These are phyloP conservation scores for Cercospora beticola DNA, from an alignment of 2,329 filamentous ascomycete genomes.

Conservation along the genomic window DNA sequence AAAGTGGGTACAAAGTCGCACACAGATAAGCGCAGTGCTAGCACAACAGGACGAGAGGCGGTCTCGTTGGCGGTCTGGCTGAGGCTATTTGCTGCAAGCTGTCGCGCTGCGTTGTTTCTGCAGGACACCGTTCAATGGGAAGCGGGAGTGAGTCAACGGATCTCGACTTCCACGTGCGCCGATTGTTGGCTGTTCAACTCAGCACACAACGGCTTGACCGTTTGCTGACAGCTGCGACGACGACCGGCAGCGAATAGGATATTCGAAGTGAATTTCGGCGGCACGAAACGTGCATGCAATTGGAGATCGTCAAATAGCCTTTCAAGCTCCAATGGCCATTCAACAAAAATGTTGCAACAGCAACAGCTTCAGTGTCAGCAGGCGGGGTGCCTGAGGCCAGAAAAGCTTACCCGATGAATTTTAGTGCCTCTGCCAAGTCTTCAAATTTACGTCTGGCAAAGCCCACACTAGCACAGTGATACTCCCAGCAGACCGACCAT, in stretches of 20 bases:
- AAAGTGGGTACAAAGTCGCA: conserved; percentile 8
- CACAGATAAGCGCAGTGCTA: background rate
- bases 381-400: background rate
- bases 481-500: conserved; percentile 19
- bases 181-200: background rate
- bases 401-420: background rate
- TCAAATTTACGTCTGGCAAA: background rate
- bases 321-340: background rate
- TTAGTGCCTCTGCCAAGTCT: background rate
- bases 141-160: conserved; percentile 3
- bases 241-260: background rate
- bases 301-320: background rate
- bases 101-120: conserved; percentile 5
- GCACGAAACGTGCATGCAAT: background rate
- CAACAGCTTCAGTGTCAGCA: background rate
- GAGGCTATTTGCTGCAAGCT: background rate
- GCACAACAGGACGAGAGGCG: conserved; percentile 1
- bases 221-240: background rate
- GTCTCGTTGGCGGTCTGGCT: background rate
- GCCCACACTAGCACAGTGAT: background rate
- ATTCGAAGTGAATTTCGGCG: background rate
- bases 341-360: background rate
- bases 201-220: background rate
- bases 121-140: conserved; percentile 4
- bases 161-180: conserved; percentile 1